Percentiles rank a stretch among this genome's conserved stretches.
These are phyloP conservation scores for Grosmannia serpens DNA, from an alignment of 2,329 filamentous ascomycete species.

Conservation along the genomic window DNA sequence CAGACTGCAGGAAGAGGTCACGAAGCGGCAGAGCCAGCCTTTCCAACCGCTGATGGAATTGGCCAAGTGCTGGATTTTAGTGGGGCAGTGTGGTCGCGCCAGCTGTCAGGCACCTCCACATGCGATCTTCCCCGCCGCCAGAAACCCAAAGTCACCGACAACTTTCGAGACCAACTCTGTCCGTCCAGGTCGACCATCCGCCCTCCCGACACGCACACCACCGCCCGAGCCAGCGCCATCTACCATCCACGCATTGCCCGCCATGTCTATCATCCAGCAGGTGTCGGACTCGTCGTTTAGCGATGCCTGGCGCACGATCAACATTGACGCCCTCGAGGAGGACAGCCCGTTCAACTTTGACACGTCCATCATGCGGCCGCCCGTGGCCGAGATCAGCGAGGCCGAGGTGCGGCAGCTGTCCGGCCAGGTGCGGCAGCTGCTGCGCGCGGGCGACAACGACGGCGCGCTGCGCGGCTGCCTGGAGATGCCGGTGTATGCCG, in stretches of 20 bases:
- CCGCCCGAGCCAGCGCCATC: background rate
- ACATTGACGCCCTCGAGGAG: slow-evolving; percentile 83
- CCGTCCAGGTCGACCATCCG: background rate
- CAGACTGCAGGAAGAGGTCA: too few species aligned
- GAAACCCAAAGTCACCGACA: background rate
- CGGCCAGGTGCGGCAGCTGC: slow-evolving; percentile 73
- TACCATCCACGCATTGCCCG: background rate
- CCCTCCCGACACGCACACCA: background rate
- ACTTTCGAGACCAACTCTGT: background rate
- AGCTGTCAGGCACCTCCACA: background rate
- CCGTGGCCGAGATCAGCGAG: slow-evolving; percentile 62
- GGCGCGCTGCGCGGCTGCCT: slow-evolving; percentile 75
- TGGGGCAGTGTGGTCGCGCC: background rate
- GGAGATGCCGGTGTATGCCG: slow-evolving; percentile 71
- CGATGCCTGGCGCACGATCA: slow-evolving; percentile 75
- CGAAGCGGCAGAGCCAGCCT: background rate
- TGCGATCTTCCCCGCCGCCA: background rate
- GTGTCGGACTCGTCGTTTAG: slow-evolving; percentile 47
- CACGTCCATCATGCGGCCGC: slow-evolving; percentile 68
- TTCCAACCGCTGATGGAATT: background rate
- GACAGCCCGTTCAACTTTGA: slow-evolving; percentile 91
- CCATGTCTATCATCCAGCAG: slow-evolving; percentile 58
- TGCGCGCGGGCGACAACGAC: slow-evolving; percentile 77
- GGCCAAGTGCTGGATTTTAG: background rate
- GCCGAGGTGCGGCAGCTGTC: slow-evolving; percentile 67